Base-by-base conservation (phyloP, 352 stramenopile genomes). In the Pilasporangium apinafurcum region DNA sequence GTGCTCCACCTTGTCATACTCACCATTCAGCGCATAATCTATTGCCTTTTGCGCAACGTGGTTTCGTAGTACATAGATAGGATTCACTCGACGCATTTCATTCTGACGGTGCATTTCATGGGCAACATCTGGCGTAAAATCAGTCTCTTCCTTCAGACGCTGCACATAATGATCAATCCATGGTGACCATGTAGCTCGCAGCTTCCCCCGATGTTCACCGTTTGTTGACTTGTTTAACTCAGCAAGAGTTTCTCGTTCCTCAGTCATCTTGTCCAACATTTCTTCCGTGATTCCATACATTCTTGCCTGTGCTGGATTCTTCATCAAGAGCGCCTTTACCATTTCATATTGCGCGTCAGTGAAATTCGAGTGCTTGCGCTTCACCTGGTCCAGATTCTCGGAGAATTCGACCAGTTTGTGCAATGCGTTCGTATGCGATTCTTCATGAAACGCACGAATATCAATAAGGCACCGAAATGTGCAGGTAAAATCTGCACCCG, bases 21-120 rank as follows among this genome's bases (percentile, higher is more conserved):
- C 68, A 4, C 83, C 78, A 20, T 68, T 62, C 14, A 78, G 54
- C 1, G 86, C 88, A 18, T 68, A 68, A 16, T 95, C 78, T 18
- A 97, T 96, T 9, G 82, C 83, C 32, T 65, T 68, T 61, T 97
- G 88, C 26, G 76, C 82, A n/a, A 94, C 77, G 40, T 94, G 84
- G 58, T 96, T 96, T 31, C 86, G 82, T 18, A 96, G 53, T 7
- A 95, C 71, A 44, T 86, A 95, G 45, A 83, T 56, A 1, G 86
- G 85, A 45, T 96, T 96, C 5, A 76, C 65, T 2, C 44, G 29
- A 14, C 63, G 53, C 83, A 95, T 95, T 1, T 36, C 46, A 3
- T 48, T 27, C 20, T 54, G 53, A 24, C 75, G 75, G 35, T 68
- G 62, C 28, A 63, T 39, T 18, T 66, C 62, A 32, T 56, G 39